A percentile compares a stretch with the other conserved stretches of the same genome.
These are phyloP conservation scores for Acanthamoeba culbertsoni DNA, from an alignment of 208 protist genomes.

Conservation along the genomic window DNA sequence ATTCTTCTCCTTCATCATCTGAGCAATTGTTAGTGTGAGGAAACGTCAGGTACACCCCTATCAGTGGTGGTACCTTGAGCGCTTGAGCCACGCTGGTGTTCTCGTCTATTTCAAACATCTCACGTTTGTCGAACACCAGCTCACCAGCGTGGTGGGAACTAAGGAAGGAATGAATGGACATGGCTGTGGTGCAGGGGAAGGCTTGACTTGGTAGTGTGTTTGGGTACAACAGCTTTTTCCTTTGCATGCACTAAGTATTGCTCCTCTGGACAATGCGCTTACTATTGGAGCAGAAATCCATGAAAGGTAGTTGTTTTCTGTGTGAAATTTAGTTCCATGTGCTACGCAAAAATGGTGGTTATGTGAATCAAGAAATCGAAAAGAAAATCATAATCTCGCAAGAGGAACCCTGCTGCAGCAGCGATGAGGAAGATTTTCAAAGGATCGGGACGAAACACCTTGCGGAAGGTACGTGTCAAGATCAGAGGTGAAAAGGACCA, in stretches of 20 bases:
- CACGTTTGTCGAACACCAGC: background rate
- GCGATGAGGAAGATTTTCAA: slow-evolving; percentile 26
- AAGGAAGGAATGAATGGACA: background rate
- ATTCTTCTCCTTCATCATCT: background rate
- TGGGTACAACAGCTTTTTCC: too few species aligned
- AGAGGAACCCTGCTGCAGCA: background rate
- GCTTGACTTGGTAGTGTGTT: background rate
- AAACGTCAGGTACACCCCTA: background rate
- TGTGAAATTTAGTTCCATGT: too few species aligned
- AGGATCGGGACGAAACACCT: background rate
- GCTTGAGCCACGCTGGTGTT: background rate
- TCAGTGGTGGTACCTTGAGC: background rate
- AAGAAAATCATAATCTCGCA: too few species aligned
- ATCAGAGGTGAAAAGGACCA: background rate
- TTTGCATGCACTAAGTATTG: too few species aligned
- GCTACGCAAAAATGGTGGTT: too few species aligned
- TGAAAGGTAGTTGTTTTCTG: too few species aligned
- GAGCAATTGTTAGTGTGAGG: background rate
- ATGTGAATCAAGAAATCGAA: too few species aligned
- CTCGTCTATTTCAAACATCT: background rate
- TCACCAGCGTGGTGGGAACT: slow-evolving; percentile 4
- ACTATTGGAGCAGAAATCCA: too few species aligned
- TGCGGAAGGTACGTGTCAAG: background rate
- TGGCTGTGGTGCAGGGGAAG: background rate
- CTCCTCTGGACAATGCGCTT: too few species aligned